phyloP scores from a whole-genome alignment of 2,329 filamentous ascomycete genomes.

The Paecilomyces sp. region DNA sequence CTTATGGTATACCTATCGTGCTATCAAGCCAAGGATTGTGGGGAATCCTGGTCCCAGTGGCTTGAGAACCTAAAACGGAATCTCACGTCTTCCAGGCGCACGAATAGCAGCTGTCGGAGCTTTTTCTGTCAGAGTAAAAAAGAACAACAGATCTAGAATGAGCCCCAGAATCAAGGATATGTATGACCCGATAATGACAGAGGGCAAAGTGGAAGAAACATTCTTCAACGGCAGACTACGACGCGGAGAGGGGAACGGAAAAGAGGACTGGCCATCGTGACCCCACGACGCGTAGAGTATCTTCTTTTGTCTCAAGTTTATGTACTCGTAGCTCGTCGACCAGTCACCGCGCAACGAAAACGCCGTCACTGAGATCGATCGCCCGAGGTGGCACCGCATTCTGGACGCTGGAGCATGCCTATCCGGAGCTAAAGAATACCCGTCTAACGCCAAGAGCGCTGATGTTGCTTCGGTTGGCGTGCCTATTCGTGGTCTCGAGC shows the following conservation, averaged over 20 bases:
- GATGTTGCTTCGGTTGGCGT: neutral
- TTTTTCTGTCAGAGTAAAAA: neutral
- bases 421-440: neutral
- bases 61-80: neutral
- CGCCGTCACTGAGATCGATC: neutral
- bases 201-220: neutral
- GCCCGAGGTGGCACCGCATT: neutral
- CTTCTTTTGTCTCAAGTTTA: neutral
- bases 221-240: neutral
- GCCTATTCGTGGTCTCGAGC: neutral
- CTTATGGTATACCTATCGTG: neutral
- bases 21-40: neutral
- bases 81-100: neutral
- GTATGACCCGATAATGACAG: neutral
- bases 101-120: neutral
- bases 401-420: neutral
- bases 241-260: neutral
- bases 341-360: neutral
- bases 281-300: neutral
- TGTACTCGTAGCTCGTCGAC: neutral
- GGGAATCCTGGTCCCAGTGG: neutral
- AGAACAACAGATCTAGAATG: neutral
- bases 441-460: neutral
- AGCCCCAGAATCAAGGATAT: neutral
- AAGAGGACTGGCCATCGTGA: neutral